phyloP scores from a whole-genome alignment of 164 flowering plant genomes.

The Magnolia officinalis region DNA sequence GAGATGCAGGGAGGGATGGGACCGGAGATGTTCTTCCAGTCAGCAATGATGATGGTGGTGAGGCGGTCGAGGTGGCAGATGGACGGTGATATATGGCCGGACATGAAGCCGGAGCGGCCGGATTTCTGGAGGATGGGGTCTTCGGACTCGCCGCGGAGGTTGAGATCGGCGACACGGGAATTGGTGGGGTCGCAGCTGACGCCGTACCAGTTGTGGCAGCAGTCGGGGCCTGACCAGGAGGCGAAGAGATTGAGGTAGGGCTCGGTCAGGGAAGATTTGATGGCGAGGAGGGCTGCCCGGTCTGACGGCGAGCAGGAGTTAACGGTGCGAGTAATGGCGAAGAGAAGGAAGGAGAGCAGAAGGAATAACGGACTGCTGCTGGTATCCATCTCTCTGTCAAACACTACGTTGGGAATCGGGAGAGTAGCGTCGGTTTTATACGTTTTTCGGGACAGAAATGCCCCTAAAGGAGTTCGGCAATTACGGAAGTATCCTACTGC shows the following conservation, averaged over 20 bases:
- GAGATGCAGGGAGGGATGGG: conserved; percentile 58
- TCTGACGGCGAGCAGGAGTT: conserved; percentile 70
- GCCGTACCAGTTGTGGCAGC: conserved; percentile 82
- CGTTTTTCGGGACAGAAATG: background rate
- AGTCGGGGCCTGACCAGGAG: conserved; percentile 76
- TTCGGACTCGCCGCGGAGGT: conserved; percentile 83
- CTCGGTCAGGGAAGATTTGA: conserved; percentile 56
- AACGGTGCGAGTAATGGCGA: conserved; percentile 5
- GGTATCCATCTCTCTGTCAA: no score
- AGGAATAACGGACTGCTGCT: background rate
- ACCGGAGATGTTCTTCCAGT: conserved; percentile 67
- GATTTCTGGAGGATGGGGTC: conserved; percentile 65
- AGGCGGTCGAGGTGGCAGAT: conserved; percentile 64
- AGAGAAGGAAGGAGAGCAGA: background rate
- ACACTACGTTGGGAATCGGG: background rate
- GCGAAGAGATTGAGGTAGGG: conserved; percentile 72
- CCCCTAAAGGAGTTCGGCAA: background rate
- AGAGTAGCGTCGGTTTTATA: background rate
- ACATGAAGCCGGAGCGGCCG: conserved; percentile 71
- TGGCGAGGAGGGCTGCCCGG: conserved; percentile 59
- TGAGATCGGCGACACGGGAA: conserved; percentile 66
- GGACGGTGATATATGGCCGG: conserved; percentile 69
- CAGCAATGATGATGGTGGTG: conserved; percentile 55
- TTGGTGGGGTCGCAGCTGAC: conserved; percentile 66
- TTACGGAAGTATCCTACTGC: background rate